Evolutionary conservation across 306 rosid genomes (phyloP).

Genomic region (Medicago lupulina): DNA sequence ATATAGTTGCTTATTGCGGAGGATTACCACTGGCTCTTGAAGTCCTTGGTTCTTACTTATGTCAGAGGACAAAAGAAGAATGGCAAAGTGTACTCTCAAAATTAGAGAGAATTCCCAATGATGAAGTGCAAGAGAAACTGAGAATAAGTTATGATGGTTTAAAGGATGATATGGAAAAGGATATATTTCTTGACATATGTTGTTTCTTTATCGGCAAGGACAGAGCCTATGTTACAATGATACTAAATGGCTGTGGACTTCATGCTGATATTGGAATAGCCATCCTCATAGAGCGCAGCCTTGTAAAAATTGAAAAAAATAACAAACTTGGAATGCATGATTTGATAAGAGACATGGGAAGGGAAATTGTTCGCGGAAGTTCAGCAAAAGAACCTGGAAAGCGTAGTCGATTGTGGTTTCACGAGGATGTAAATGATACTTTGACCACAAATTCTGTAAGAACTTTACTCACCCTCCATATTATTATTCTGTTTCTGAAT

Average conservation of each 20-base stretch:
- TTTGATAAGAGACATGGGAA: slow-evolving; percentile 2
- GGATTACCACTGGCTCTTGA: slow-evolving; percentile 21
- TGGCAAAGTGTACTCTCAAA: slow-evolving; percentile 3
- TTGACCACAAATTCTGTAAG: not conserved
- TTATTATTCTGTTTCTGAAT: not conserved
- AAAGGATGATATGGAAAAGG: not conserved
- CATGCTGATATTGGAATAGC: not conserved
- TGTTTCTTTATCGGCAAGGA: not conserved
- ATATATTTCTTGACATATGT: not conserved
- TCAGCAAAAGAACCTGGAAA: not conserved
- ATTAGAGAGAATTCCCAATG: slow-evolving; percentile 14
- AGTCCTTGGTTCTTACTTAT: slow-evolving; percentile 8
- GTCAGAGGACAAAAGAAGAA: not conserved
- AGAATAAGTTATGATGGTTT: slow-evolving; percentile 18
- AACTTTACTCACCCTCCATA: not conserved
- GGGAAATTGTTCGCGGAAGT: not conserved
- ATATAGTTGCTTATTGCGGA: not conserved
- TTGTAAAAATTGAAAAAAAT: not conserved
- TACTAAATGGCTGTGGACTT: not conserved
- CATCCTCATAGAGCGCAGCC: not conserved
- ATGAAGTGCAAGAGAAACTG: slow-evolving; percentile 14
- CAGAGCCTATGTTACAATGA: not conserved
- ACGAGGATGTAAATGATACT: not conserved
- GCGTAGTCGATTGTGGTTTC: not conserved
- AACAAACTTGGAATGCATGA: not conserved